Evolutionary conservation across 768 basidiomycete species (phyloP), one percentile per base, ranked within the genome.

Genomic region (Imleria badia): DNA sequence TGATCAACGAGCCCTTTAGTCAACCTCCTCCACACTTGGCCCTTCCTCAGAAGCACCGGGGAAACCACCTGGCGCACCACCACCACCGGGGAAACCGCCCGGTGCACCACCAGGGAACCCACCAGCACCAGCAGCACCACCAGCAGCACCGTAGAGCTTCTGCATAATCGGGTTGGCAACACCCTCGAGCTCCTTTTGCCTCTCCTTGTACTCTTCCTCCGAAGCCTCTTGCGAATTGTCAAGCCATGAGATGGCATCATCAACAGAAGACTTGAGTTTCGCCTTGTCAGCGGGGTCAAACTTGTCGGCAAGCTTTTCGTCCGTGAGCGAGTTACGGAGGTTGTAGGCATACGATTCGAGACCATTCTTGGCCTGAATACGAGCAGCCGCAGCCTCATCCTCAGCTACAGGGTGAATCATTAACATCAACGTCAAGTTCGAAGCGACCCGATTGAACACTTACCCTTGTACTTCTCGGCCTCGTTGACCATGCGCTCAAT

Each of bases 401-500:
- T n/a, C n/a, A n/a, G n/a, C n/a, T n/a, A n/a, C n/a, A n/a, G n/a
- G n/a, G n/a, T n/a, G n/a, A n/a, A n/a, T n/a, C n/a, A n/a, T n/a
- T n/a, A n/a, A n/a, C n/a, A n/a, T n/a, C n/a, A n/a, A n/a, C n/a
- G n/a, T n/a, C n/a, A n/a, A n/a, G n/a, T n/a, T 22, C 35, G 2
- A 61, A 10, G 19, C 2, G 38, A 30, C 2, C 33, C 8, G 3
- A 44, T 23, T 13, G 22, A 58, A 45, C 40, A 50, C 81, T 65
- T 73, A 82, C 85, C 77, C 76, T 88, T 93, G 81, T 94, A 95
- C 70, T 86, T 85, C 84, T 96, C 94, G 51, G 95, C 95, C 70
- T 97, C 95, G 56, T 73, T 70, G 41, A 98, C 92, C 95, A 98
- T 98, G 71, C 94, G 90, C 73, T 98, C 95, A 58, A 98, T 98